Evolutionary conservation across 2,329 filamentous ascomycete species (phyloP).

Genomic region (Lachnellula hyalina): DNA sequence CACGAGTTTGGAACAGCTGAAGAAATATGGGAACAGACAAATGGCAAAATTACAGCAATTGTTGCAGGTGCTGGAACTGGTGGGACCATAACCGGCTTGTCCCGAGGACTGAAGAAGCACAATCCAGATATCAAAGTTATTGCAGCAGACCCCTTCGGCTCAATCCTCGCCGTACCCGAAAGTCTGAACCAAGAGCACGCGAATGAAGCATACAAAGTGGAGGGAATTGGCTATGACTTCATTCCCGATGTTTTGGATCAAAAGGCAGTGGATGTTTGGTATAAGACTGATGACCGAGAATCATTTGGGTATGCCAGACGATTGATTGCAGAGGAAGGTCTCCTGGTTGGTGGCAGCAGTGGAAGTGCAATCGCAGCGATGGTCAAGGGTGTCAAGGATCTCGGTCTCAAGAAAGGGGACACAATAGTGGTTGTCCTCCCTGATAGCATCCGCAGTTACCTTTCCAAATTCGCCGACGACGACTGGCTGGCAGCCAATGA

Average conservation of each 20-base stretch:
- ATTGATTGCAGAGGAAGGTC: slow-evolving; percentile 87
- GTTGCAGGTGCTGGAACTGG: slow-evolving; percentile 93
- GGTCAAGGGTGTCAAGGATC: slow-evolving; percentile 70
- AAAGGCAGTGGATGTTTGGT: slow-evolving; percentile 82
- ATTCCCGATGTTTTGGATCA: slow-evolving; percentile 89
- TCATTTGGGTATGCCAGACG: slow-evolving; percentile 87
- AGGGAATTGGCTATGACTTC: slow-evolving; percentile 98
- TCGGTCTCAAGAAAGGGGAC: slow-evolving; percentile 74
- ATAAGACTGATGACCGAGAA: slow-evolving; percentile 92
- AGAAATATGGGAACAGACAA: slow-evolving; percentile 91
- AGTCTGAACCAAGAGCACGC: slow-evolving; percentile 71
- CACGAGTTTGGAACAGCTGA: slow-evolving; percentile 93
- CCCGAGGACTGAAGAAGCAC: slow-evolving; percentile 81
- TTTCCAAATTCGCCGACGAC: slow-evolving; percentile 97
- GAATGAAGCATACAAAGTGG: slow-evolving; percentile 91
- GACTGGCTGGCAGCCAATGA: slow-evolving; percentile 98
- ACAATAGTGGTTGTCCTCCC: slow-evolving; percentile 87
- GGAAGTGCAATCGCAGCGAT: slow-evolving; percentile 85
- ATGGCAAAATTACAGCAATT: slow-evolving; percentile 73
- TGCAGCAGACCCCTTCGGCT: slow-evolving; percentile 87
- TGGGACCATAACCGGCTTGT: slow-evolving; percentile 88
- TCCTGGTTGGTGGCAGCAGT: slow-evolving; percentile 88
- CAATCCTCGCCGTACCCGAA: slow-evolving; percentile 80
- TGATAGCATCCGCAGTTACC: slow-evolving; percentile 94
- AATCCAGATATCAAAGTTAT: slow-evolving; percentile 81